Evolutionary conservation across 2,329 filamentous ascomycete species (phyloP).

Genomic region (Penicillium digitatum): DNA sequence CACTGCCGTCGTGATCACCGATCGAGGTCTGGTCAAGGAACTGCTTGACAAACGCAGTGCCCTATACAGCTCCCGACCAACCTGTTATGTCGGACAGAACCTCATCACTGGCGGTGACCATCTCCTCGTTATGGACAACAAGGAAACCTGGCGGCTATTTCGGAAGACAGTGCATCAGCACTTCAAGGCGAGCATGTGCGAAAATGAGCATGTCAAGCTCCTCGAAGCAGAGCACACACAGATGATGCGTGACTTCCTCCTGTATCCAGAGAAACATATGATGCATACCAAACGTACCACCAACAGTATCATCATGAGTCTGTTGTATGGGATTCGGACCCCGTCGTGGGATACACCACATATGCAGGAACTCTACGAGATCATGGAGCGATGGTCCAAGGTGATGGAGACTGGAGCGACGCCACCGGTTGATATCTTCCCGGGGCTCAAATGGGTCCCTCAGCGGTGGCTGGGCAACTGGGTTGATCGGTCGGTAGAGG

Average conservation of each 20-base stretch:
- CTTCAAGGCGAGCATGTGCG: neutral
- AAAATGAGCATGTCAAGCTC: neutral
- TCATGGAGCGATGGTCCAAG: slow-evolving; percentile 45
- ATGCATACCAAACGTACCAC: neutral
- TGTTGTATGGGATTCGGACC: neutral
- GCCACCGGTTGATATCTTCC: slow-evolving; percentile 49
- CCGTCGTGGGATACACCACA: slow-evolving; percentile 17
- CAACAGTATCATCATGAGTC: neutral
- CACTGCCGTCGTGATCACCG: neutral
- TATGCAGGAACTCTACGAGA: slow-evolving; percentile 39
- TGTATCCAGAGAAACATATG: neutral
- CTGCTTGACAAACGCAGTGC: neutral
- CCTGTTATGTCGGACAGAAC: neutral
- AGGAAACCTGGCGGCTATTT: neutral
- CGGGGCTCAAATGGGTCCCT: slow-evolving; percentile 37
- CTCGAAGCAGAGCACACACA: neutral
- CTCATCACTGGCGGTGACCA: neutral
- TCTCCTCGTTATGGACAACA: neutral
- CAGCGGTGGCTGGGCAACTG: neutral
- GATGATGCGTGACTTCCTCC: neutral
- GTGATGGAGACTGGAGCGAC: slow-evolving; percentile 49
- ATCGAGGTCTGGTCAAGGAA: neutral
- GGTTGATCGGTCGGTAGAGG: neutral
- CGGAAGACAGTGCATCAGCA: neutral
- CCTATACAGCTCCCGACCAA: neutral